Evolutionary conservation across 2,329 filamentous ascomycete species (phyloP).

Genomic region (Cercospora zeae-maydis): DNA sequence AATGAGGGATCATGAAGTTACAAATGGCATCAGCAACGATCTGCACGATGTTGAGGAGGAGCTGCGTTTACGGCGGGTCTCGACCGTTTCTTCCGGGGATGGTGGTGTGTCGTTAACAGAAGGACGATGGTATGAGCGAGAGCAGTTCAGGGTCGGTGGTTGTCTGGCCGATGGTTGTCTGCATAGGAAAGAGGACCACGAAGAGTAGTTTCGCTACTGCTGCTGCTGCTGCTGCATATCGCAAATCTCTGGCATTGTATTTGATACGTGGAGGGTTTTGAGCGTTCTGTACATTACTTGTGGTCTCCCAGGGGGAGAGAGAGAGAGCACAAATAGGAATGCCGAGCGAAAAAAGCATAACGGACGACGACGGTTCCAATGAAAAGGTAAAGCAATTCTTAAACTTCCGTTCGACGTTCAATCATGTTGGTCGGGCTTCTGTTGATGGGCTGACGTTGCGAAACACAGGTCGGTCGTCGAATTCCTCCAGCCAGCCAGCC

Average conservation of each 20-base stretch:
- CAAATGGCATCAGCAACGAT: not conserved
- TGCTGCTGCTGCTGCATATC: not conserved
- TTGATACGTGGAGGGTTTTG: not conserved
- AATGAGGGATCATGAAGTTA: not conserved
- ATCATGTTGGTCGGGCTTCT: not conserved
- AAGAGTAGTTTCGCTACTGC: not conserved
- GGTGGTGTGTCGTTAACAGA: not conserved
- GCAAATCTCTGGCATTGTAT: not conserved
- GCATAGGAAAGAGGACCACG: constrained; percentile 4
- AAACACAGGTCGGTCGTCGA: not conserved
- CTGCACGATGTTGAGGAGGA: not conserved
- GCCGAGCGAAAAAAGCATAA: not conserved
- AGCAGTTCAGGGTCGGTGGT: constrained; percentile 8
- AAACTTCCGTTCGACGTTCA: not conserved
- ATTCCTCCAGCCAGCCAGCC: not conserved
- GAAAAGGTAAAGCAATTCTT: not conserved
- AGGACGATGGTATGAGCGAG: constrained; percentile 11
- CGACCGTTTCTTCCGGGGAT: not conserved
- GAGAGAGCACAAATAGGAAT: not conserved
- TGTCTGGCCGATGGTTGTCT: constrained; percentile 8
- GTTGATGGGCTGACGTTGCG: not conserved
- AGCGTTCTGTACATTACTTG: constrained; percentile 5
- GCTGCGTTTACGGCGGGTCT: not conserved
- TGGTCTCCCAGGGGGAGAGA: not conserved
- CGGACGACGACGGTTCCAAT: not conserved